phyloP scores from a whole-genome alignment of 495 filamentous ascomycete genomes.

The Lentithecium fluviatile region DNA sequence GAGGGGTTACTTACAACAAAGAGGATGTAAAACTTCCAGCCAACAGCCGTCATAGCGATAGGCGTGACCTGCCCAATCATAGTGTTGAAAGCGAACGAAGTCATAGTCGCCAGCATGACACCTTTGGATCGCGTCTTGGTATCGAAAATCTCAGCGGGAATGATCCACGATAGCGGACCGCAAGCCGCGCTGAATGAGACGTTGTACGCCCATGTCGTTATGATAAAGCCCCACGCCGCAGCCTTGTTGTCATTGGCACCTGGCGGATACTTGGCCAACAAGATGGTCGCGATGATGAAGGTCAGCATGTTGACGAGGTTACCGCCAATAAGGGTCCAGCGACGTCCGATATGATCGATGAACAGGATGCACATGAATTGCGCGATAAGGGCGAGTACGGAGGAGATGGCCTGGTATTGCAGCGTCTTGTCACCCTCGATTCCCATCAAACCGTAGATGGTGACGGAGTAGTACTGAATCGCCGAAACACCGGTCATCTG shows the following conservation, averaged over 20 bases:
- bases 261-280: conserved; percentile 60
- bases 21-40: conserved; percentile 56
- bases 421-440: conserved; percentile 62
- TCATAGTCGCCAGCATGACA: conserved; percentile 66
- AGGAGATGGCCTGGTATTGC: conserved; percentile 71
- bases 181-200: conserved; percentile 65
- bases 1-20: conserved; percentile 48
- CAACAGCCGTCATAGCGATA: conserved; percentile 54
- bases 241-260: conserved; percentile 50
- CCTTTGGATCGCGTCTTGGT: conserved; percentile 65
- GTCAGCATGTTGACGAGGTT: conserved; percentile 64
- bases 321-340: conserved; percentile 63
- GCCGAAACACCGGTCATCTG: conserved; percentile 70
- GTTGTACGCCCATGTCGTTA: conserved; percentile 70
- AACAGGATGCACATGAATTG: conserved; percentile 66
- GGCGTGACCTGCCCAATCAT: conserved; percentile 71
- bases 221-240: conserved; percentile 72
- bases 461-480: conserved; percentile 72
- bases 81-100: conserved; percentile 68
- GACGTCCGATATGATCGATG: conserved; percentile 64
- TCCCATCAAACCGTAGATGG: conserved; percentile 63
- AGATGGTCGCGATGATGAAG: conserved; percentile 53
- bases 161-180: conserved; percentile 64
- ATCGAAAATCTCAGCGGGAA: conserved; percentile 70
- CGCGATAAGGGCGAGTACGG: conserved; percentile 62